phyloP scores from a whole-genome alignment of 148 eudicot species.

The Camellia granthamiana region DNA sequence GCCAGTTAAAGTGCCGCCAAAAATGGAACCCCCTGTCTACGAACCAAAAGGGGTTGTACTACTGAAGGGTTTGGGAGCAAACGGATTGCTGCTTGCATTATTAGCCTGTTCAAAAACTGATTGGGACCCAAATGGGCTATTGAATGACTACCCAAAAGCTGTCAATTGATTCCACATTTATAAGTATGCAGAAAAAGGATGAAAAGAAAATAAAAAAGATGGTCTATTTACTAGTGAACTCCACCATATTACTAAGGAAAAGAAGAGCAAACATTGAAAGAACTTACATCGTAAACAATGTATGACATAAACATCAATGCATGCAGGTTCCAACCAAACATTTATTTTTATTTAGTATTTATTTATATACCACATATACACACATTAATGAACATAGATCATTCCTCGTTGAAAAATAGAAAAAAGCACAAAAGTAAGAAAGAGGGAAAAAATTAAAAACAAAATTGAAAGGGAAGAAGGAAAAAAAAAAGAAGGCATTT shows the following conservation, averaged over 20 bases:
- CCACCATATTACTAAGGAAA: not conserved
- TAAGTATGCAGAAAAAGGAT: not conserved
- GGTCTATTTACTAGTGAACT: not conserved
- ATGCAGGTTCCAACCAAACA: too few species aligned
- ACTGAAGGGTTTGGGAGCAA: slow-evolving; percentile 86
- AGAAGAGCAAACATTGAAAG: not conserved
- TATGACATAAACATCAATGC: not conserved
- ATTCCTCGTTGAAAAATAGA: not conserved
- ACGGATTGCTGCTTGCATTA: slow-evolving; percentile 71
- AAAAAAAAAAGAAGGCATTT: too few species aligned
- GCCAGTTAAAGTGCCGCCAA: slow-evolving; percentile 88
- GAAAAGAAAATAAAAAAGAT: not conserved
- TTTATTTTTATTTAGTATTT: not conserved
- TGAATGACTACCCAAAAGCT: slow-evolving; percentile 94
- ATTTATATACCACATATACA: not conserved
- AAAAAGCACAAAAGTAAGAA: not conserved
- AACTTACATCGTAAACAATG: not conserved
- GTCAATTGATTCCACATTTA: slow-evolving; percentile 22
- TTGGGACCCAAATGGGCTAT: slow-evolving; percentile 78
- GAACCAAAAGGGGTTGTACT: slow-evolving; percentile 73
- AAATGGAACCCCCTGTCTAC: slow-evolving; percentile 76
- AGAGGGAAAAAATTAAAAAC: too few species aligned
- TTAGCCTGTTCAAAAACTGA: slow-evolving; percentile 73
- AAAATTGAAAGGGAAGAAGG: too few species aligned
- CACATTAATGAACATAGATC: not conserved